A percentile compares a stretch with the other conserved stretches of the same genome.
Conservation (phyloP, 805 yeast species). For the Metschnikowia proteae region DNA sequence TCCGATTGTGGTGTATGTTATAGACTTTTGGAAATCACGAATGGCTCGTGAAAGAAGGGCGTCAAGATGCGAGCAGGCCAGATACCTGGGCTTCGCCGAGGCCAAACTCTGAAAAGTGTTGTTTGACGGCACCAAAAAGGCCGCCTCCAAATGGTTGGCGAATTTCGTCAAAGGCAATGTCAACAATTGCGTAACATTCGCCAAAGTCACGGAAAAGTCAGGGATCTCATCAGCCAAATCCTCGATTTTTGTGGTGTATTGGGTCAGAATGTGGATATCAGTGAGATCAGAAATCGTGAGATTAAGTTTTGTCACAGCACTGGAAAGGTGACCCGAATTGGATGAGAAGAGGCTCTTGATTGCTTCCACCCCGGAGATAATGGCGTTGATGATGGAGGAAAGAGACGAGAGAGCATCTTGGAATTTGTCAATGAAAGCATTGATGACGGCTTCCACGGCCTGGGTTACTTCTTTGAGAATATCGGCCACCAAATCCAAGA, state of each 20-base stretch:
- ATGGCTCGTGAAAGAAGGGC: not conserved
- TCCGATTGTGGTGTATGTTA: conserved; percentile 5
- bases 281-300: conserved; percentile 15
- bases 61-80: not conserved
- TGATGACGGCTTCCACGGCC: conserved; percentile 52
- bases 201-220: conserved; percentile 59
- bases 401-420: conserved; percentile 64
- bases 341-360: conserved; percentile 51
- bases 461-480: conserved; percentile 70
- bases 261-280: conserved; percentile 59
- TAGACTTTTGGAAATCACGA: not conserved
- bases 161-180: conserved; percentile 15
- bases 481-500: conserved; percentile 47
- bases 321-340: conserved; percentile 30
- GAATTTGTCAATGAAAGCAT: conserved; percentile 59
- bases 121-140: not conserved
- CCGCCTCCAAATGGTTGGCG: not conserved
- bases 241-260: conserved; percentile 57
- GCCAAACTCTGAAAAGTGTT: not conserved
- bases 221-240: conserved; percentile 53
- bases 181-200: conserved; percentile 52
- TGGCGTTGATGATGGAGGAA: conserved; percentile 52
- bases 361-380: conserved; percentile 44
- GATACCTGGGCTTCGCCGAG: not conserved
- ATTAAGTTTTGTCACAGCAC: conserved; percentile 51